These are phyloP conservation scores for Parasarocladium wereldwijsianum DNA, from an alignment of 2,329 filamentous ascomycete species.

Conservation along the genomic window DNA sequence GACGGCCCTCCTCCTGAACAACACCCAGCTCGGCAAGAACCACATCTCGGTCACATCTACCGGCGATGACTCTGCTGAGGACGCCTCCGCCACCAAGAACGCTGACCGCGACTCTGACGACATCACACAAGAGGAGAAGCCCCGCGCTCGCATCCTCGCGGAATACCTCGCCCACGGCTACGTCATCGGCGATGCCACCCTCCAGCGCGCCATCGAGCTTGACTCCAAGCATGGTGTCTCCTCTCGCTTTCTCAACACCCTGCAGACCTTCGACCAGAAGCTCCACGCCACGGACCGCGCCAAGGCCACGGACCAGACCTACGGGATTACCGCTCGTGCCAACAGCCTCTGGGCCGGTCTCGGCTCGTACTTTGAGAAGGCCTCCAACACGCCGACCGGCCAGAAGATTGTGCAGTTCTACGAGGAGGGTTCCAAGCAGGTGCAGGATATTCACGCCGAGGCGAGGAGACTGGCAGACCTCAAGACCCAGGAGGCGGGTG, in stretches of 20 bases:
- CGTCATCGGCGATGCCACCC: slow-evolving; percentile 57
- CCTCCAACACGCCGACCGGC: slow-evolving; percentile 71
- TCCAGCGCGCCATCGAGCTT: slow-evolving; percentile 72
- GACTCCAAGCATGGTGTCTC: slow-evolving; percentile 85
- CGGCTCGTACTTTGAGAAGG: slow-evolving; percentile 89
- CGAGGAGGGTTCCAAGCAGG: slow-evolving; percentile 68
- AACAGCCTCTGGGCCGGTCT: slow-evolving; percentile 50
- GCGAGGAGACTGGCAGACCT: slow-evolving; percentile 76
- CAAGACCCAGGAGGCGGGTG: slow-evolving; percentile 54
- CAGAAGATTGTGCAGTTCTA: slow-evolving; percentile 85
- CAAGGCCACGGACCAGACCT: slow-evolving; percentile 68
- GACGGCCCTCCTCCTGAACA: slow-evolving; percentile 91
- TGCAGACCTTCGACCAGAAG: slow-evolving; percentile 67
- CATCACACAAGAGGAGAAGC: slow-evolving; percentile 93
- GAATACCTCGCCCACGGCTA: slow-evolving; percentile 97
- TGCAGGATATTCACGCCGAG: slow-evolving; percentile 86
- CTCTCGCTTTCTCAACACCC: slow-evolving; percentile 59
- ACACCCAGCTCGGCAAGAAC: slow-evolving; percentile 82
- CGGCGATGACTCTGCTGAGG: slow-evolving; percentile 50
- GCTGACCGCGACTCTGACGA: slow-evolving; percentile 48
- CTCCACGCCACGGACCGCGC: slow-evolving; percentile 82
- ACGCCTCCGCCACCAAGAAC: slow-evolving; percentile 36
- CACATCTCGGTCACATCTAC: slow-evolving; percentile 63
- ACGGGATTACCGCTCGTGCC: slow-evolving; percentile 65
- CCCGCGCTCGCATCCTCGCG: slow-evolving; percentile 79